A percentile compares a stretch with the other conserved stretches of the same genome.
Evolutionary conservation across 108 stramenopile species (phyloP).

Genomic region (Nannochloropsis gaditana): DNA sequence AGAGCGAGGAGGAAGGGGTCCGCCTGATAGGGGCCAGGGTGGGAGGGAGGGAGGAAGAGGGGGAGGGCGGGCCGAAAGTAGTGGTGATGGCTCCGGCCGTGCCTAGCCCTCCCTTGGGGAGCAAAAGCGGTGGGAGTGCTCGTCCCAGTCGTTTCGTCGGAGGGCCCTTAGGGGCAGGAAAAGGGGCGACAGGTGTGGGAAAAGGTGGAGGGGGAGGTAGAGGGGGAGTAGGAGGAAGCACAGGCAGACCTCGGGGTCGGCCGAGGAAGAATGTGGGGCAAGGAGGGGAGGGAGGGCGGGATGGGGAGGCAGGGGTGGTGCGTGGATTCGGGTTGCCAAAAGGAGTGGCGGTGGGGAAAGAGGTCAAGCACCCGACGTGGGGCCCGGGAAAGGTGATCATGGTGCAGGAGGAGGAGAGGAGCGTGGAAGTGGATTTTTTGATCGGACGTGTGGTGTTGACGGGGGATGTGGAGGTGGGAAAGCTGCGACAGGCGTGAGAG

Average conservation of each 20-base stretch:
- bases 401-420: not conserved
- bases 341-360: not conserved
- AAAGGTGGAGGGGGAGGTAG: not conserved
- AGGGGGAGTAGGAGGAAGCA: not conserved
- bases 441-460: not conserved
- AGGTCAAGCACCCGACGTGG: not conserved
- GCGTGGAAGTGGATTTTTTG: not conserved
- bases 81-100: not conserved
- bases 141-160: not conserved
- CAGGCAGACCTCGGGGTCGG: not conserved
- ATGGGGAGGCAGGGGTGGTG: not conserved
- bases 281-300: not conserved
- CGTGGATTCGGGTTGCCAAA: not conserved
- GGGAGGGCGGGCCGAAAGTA: not conserved
- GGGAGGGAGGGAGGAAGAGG: not conserved
- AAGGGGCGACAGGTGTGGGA: not conserved
- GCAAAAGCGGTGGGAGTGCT: not conserved
- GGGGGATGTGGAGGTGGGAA: not conserved
- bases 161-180: not conserved
- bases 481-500: not conserved
- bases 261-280: not conserved
- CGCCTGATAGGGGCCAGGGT: not conserved
- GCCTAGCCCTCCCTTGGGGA: not conserved
- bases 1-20: not conserved
- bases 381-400: not conserved